Evolutionary conservation across 2,329 filamentous ascomycete species (phyloP).

Genomic region (Paraphaeosphaeria minitans): DNA sequence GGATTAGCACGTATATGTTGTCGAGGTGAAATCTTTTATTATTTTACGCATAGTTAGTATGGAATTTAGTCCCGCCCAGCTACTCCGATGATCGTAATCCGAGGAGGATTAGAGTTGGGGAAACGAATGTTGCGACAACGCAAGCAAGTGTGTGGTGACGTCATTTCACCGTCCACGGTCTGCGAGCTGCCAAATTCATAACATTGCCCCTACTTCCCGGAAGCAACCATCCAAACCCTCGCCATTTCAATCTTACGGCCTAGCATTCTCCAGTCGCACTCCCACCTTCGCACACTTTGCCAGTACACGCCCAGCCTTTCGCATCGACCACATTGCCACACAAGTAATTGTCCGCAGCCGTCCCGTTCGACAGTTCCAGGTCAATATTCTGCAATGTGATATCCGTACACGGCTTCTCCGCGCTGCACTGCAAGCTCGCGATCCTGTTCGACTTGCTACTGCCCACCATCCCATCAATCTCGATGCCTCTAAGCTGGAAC

Average conservation of each 20-base stretch:
- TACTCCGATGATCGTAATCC: not conserved
- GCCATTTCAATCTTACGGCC: not conserved
- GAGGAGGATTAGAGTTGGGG: not conserved
- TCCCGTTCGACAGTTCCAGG: slow-evolving; percentile 24
- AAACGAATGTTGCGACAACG: not conserved
- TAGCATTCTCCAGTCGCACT: slow-evolving; percentile 26
- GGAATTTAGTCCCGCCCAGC: not conserved
- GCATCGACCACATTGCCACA: slow-evolving; percentile 26
- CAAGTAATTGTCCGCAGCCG: slow-evolving; percentile 18
- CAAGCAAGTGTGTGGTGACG: not conserved
- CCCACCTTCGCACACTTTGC: slow-evolving; percentile 25
- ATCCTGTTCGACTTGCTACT: slow-evolving; percentile 28
- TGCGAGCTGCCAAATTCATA: not conserved
- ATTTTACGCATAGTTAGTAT: not conserved
- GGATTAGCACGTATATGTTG: not conserved
- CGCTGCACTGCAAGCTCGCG: slow-evolving; percentile 36
- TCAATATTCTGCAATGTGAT: slow-evolving; percentile 23
- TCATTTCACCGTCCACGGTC: not conserved
- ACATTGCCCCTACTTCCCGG: not conserved
- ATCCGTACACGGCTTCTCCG: slow-evolving; percentile 29
- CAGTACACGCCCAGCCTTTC: slow-evolving; percentile 28
- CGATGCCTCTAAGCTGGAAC: slow-evolving; percentile 49
- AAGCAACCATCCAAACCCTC: not conserved
- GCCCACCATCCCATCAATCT: slow-evolving; percentile 36
- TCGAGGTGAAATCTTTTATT: not conserved